Percentiles rank a stretch among this genome's conserved stretches.
Conservation (phyloP, 371 early-diverging fungal species). For the Mortierella polycephala region DNA sequence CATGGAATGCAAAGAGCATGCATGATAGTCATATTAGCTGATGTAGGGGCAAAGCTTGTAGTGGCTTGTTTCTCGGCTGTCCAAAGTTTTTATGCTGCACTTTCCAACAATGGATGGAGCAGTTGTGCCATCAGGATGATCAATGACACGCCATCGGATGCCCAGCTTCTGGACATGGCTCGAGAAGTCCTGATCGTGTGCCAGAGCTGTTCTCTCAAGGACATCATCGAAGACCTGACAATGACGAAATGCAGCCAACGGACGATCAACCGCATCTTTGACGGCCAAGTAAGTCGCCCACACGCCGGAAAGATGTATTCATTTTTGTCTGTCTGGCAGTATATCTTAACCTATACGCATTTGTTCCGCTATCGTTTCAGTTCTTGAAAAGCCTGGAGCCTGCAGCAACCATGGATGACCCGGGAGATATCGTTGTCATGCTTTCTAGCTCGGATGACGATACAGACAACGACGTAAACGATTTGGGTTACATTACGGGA, state of each 20-base stretch:
- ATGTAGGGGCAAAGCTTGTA: too few relatives aligned
- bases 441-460: slow-evolving; percentile 17
- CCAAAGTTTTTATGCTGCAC: too few relatives aligned
- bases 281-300: slow-evolving; percentile 24
- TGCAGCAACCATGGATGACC: background rate
- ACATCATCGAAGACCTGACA: slow-evolving; percentile 37
- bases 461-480: background rate
- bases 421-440: slow-evolving; percentile 1
- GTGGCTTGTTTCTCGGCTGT: too few relatives aligned
- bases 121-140: slow-evolving; percentile 9
- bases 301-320: background rate
- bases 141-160: slow-evolving; percentile 15
- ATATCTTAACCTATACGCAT: background rate
- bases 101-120: background rate
- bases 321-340: background rate
- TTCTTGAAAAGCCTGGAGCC: slow-evolving; percentile 2
- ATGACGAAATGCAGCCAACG: slow-evolving; percentile 24
- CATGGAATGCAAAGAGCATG: background rate
- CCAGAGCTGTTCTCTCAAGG: slow-evolving; percentile 18
- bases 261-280: slow-evolving; percentile 51
- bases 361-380: background rate
- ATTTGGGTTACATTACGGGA: slow-evolving; percentile 1
- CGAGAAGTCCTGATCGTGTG: slow-evolving; percentile 45
- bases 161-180: slow-evolving; percentile 44
- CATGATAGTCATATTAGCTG: too few relatives aligned